phyloP scores from a whole-genome alignment of 2,329 filamentous ascomycete genomes.

The Paecilomyces niveus region DNA sequence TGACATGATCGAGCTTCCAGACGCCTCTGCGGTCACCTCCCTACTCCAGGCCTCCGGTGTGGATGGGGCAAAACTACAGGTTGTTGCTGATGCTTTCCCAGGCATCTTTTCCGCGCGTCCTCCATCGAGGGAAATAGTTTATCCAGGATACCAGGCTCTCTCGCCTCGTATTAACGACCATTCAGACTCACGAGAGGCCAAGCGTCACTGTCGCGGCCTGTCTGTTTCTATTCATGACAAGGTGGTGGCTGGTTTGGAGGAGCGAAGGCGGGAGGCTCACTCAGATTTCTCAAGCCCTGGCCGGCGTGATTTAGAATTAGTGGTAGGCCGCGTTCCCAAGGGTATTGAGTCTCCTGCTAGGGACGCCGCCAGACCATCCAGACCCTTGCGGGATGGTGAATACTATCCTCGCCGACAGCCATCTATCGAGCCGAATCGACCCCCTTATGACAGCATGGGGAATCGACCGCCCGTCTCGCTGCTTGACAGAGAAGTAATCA shows the following conservation, averaged over 20 bases:
- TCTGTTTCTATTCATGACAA: not conserved
- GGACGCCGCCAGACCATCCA: conserved; percentile 13
- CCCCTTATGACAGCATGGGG: conserved; percentile 7
- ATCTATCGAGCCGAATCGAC: conserved; percentile 13
- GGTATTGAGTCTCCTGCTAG: conserved; percentile 11
- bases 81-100: conserved; percentile 47
- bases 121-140: conserved; percentile 6
- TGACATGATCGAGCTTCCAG: conserved; percentile 56
- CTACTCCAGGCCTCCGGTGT: conserved; percentile 49
- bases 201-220: not conserved
- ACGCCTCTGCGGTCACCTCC: conserved; percentile 21
- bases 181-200: conserved; percentile 1
- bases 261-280: not conserved
- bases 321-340: conserved; percentile 12
- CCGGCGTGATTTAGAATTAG: conserved; percentile 9
- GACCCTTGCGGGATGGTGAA: conserved; percentile 38
- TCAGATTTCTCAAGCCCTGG: not conserved
- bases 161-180: not conserved
- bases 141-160: conserved; percentile 1
- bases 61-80: conserved; percentile 48
- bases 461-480: not conserved
- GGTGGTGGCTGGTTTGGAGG: not conserved
- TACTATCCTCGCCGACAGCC: conserved; percentile 41
- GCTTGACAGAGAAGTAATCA: not conserved
- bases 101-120: conserved; percentile 26